Evolutionary conservation across 495 filamentous ascomycete species (phyloP).

Genomic region (Lepraria neglecta): DNA sequence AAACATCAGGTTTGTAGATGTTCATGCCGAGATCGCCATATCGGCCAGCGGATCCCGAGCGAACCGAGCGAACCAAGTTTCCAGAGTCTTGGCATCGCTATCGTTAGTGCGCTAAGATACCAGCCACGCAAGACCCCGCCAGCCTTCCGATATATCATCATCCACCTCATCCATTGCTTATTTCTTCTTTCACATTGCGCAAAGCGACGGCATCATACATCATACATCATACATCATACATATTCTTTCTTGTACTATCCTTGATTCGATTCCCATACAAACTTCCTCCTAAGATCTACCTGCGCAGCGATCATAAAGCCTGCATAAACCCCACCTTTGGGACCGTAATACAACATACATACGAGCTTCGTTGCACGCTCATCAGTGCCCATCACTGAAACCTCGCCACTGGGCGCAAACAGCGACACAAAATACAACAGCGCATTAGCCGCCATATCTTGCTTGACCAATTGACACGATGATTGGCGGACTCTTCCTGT

Average conservation of each 20-base stretch:
- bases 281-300: background rate
- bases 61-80: background rate
- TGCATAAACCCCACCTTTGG: background rate
- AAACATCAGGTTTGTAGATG: background rate
- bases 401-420: background rate
- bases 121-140: conserved; percentile 14
- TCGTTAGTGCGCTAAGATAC: conserved; percentile 6
- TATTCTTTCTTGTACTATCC: background rate
- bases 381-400: background rate
- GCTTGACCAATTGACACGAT: conserved; percentile 42
- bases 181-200: background rate
- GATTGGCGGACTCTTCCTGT: conserved; percentile 74
- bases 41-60: background rate
- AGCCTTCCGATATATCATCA: conserved; percentile 4
- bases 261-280: conserved; percentile 1
- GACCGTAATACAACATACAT: background rate
- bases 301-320: background rate
- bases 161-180: conserved; percentile 5
- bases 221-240: background rate
- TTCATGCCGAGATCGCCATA: background rate
- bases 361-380: background rate
- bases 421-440: conserved; percentile 12
- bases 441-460: conserved; percentile 18
- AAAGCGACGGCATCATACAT: background rate
- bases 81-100: background rate